Conservation (phyloP, 768 basidiomycete genomes). For the Tylopilus felleus region DNA sequence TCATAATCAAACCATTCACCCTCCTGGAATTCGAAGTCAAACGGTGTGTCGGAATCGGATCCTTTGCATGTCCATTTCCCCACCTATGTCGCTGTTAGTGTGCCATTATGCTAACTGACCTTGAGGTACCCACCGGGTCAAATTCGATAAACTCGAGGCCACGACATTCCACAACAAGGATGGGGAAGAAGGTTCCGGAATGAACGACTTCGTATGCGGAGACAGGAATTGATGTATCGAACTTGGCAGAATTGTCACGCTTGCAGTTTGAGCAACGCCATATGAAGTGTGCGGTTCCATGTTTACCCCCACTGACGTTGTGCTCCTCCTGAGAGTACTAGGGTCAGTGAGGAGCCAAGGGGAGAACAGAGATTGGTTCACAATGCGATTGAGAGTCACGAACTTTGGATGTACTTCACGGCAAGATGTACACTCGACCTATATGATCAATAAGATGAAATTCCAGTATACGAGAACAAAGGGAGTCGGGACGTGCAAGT, state of each 20-base stretch:
- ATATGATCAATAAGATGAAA: background rate
- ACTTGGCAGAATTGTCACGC: slow-evolving; percentile 79
- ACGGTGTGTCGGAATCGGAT: slow-evolving; percentile 47
- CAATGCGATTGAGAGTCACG: slow-evolving; percentile 68
- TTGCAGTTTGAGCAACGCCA: slow-evolving; percentile 79
- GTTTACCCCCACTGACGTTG: slow-evolving; percentile 64
- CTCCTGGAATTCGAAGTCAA: slow-evolving; percentile 54
- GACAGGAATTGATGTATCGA: slow-evolving; percentile 50
- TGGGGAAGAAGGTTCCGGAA: slow-evolving; percentile 54
- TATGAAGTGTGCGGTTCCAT: slow-evolving; percentile 71
- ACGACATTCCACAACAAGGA: slow-evolving; percentile 78
- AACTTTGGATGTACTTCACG: slow-evolving; percentile 71
- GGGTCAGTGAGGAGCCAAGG: slow-evolving; percentile 1
- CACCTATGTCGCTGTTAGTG: slow-evolving; percentile 36
- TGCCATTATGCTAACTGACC: background rate
- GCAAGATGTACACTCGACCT: slow-evolving; percentile 81
- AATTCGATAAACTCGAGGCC: slow-evolving; percentile 82
- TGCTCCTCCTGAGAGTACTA: slow-evolving; percentile 52
- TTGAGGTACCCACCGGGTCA: slow-evolving; percentile 56
- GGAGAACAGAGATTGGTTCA: slow-evolving; percentile 27
- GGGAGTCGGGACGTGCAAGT: background rate
- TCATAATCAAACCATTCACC: slow-evolving; percentile 87
- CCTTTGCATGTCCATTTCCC: slow-evolving; percentile 80
- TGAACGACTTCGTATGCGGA: slow-evolving; percentile 60
- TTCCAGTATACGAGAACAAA: background rate